Evolutionary conservation across 208 protist genomes (phyloP).

Genomic region (Trypanosoma brucei): DNA sequence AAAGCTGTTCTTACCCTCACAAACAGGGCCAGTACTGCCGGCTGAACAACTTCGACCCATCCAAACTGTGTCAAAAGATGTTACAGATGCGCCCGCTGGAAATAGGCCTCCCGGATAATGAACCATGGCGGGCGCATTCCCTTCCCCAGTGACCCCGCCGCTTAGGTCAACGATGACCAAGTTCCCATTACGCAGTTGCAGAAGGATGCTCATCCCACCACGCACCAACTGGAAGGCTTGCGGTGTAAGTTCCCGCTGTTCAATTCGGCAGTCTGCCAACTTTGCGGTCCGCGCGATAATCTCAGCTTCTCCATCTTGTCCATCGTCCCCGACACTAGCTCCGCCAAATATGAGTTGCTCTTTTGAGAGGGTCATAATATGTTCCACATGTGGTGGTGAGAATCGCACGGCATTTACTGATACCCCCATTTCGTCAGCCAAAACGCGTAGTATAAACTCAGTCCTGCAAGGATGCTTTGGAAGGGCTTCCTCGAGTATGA

Average conservation of each 20-base stretch:
- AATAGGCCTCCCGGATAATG: constrained; percentile 49
- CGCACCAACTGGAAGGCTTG: constrained; percentile 36
- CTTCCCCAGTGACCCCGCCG: constrained; percentile 30
- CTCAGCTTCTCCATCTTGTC: not conserved
- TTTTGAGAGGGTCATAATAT: constrained; percentile 10
- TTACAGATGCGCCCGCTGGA: constrained; percentile 52
- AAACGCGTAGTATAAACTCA: constrained; percentile 69
- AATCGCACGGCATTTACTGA: constrained; percentile 10
- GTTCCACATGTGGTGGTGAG: constrained; percentile 7
- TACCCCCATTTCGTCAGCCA: constrained; percentile 28
- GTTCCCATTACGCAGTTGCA: constrained; percentile 65
- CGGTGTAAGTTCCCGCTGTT: constrained; percentile 25
- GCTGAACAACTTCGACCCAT: constrained; percentile 4
- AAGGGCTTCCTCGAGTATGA: constrained; percentile 60
- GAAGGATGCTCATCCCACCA: constrained; percentile 62
- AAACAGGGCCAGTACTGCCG: not conserved
- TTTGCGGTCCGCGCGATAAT: constrained; percentile 45
- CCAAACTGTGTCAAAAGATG: constrained; percentile 67
- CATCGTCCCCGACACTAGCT: not conserved
- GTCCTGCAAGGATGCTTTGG: constrained; percentile 49
- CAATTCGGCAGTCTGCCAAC: constrained; percentile 63
- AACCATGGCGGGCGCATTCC: constrained; percentile 43
- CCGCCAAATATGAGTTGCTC: constrained; percentile 1
- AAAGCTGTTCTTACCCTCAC: constrained; percentile 16
- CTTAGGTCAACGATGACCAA: constrained; percentile 67